phyloP scores from a whole-genome alignment of 176 grass and related monocot genomes.

The Microstegium vimineum region DNA sequence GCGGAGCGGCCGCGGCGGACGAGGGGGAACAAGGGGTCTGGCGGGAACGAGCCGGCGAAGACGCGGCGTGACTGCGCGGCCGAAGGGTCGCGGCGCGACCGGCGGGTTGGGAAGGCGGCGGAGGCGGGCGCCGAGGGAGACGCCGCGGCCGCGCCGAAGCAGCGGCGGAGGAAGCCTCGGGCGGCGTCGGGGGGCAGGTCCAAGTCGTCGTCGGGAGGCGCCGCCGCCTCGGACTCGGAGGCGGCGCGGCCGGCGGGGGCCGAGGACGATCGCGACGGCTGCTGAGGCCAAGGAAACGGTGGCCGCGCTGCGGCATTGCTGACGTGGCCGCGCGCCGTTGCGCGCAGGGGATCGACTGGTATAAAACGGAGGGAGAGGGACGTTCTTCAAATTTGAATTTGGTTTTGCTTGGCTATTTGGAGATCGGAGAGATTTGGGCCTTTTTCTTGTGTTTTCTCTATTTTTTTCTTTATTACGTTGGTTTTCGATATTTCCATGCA shows the following conservation, averaged over 20 bases:
- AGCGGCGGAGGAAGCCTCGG: conserved; percentile 46
- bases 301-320: background rate
- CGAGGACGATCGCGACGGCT: conserved; percentile 22
- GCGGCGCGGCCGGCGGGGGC: background rate
- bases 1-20: conserved; percentile 32
- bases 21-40: conserved; percentile 36
- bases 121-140: conserved; percentile 30
- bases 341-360: background rate
- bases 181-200: conserved; percentile 27
- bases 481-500: background rate
- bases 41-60: conserved; percentile 21
- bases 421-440: background rate
- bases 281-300: background rate
- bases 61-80: conserved; percentile 19
- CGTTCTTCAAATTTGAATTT: background rate
- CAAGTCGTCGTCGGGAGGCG: conserved; percentile 35
- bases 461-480: background rate
- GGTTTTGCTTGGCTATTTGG: background rate
- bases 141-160: conserved; percentile 23
- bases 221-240: conserved; percentile 16
- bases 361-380: background rate
- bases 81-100: conserved; percentile 27
- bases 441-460: background rate
- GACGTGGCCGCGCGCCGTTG: background rate
- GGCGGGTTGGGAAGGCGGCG: conserved; percentile 1